Evolutionary conservation across 257 asterid species (phyloP), one percentile per base, ranked within the genome.

Genomic region (Gardenia jasminoides): DNA sequence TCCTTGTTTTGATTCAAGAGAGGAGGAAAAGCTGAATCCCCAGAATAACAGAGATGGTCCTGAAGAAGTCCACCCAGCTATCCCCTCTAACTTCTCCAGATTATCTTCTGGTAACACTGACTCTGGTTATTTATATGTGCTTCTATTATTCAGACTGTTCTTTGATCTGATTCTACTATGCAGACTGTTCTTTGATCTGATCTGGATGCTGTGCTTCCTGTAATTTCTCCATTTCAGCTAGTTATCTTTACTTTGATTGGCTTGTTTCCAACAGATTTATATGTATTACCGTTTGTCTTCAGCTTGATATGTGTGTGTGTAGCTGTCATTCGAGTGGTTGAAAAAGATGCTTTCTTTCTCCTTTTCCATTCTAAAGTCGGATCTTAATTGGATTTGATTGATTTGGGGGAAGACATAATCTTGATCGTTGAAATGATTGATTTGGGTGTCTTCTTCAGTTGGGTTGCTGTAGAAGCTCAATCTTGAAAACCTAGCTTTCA

Each of bases 1-100:
- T 88, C 90, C 96, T 77, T 95, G 99, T 83, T 95, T 95, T 85
- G 99, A 91, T 80, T 89, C 98, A 26, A 89, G 88, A 66, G 97
- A 95, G 80, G 98, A 87, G 84, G 96, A 91, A 74, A 92, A 87
- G 82, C 86, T 93, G 72, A 90, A 92, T 84, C 91, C 93, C 58
- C 87, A 78, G 72, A 81, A 82, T 64, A 89, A 78, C 16, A 88
- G 91, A 52, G 92, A 89, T 80, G 93, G 90, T 84, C 96, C 79
- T 70, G 87, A 84, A 81, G 93, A 90, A 84, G 87, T 84, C 61
- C 94, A 86, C 78, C 88, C 85, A 16, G 82, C 74, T 52, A 84
- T 88, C 2, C 91, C 96, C 69, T 83, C 97, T n/a, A 91, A 88
- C 82, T 78, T 93, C 70, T 87, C 97, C 28, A 92, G 87, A 88